Base-by-base conservation (phyloP, 371 early-diverging fungal species). In the Apophysomyces trapeziformis region DNA sequence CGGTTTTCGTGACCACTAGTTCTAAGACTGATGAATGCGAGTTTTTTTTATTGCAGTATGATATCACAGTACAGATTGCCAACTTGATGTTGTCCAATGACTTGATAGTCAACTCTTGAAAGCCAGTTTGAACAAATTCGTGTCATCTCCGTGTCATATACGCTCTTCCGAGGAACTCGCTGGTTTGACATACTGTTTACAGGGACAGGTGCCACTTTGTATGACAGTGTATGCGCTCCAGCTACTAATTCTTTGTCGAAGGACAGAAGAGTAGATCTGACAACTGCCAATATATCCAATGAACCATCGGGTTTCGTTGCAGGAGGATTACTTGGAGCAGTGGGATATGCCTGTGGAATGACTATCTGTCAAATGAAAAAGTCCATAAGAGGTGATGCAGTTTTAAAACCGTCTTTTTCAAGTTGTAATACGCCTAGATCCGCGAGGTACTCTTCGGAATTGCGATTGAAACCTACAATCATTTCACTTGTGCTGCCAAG, bases 371-470 rank as follows among this genome's bases (percentile, higher is more conserved):
- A 57, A 13, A 67, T 56, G 12, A 67, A 62, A 61, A 58, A 60
- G 58, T 67, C 67, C 62, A 67, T 62, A 43, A 67, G 67, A 61
- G 67, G 67, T 44, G 67, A 67, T 54, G 67, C 50, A 41, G 57
- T 67, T 54, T 37, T 67, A 58, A 67, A 67, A 12, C 61, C 38
- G 16, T 38, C 11, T 43, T 0, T 0, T 58, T 47, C 62, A 39
- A 63, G 45, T 56, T 61, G 26, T 45, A 67, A 32, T 37, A 67
- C 67, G n/a, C 61, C 61, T 60, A 44, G 45, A 60, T 45, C 61
- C 26, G 61, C 46, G 26, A 60, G 46, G 43, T 44, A 39, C 41
- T 26, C 60, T 46, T 46, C 47, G 47, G 8, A 1, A 46, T 46
- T 46, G 47, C 47, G 47, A 0, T 46, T 26, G 26, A 1, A 3